These are phyloP conservation scores for Aspergillus sojae DNA, from an alignment of 2,329 filamentous ascomycete species.

Conservation along the genomic window DNA sequence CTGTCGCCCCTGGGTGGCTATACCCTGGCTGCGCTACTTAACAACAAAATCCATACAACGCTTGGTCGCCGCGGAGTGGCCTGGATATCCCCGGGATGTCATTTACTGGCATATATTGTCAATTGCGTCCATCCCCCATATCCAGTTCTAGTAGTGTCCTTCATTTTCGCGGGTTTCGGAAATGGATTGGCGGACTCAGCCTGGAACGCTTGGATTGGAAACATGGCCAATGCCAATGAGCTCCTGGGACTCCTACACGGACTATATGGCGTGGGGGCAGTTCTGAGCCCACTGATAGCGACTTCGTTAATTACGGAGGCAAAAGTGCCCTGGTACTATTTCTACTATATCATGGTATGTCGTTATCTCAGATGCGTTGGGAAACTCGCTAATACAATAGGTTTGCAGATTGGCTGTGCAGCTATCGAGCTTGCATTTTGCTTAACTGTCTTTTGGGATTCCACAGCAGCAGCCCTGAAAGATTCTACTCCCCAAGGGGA, in stretches of 20 bases:
- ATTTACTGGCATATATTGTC: slow-evolving; percentile 42
- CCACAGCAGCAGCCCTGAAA: slow-evolving; percentile 1
- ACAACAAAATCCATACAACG: slow-evolving; percentile 45
- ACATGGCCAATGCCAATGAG: slow-evolving; percentile 74
- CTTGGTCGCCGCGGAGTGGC: slow-evolving; percentile 72
- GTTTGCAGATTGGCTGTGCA: slow-evolving; percentile 24
- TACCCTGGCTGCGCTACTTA: slow-evolving; percentile 49
- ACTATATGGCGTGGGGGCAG: slow-evolving; percentile 72
- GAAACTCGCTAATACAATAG: background rate
- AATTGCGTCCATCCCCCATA: slow-evolving; percentile 45
- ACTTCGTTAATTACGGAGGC: slow-evolving; percentile 71
- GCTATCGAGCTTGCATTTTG: slow-evolving; percentile 28
- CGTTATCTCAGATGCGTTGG: background rate
- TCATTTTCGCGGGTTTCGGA: slow-evolving; percentile 45
- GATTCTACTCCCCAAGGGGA: background rate
- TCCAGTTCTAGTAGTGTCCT: slow-evolving; percentile 43
- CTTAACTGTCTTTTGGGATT: slow-evolving; percentile 18
- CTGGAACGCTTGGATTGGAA: slow-evolving; percentile 67
- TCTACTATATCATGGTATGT: slow-evolving; percentile 74
- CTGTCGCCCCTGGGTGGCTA: slow-evolving; percentile 53
- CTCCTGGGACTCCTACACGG: slow-evolving; percentile 73
- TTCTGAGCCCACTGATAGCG: slow-evolving; percentile 69
- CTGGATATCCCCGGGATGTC: slow-evolving; percentile 59
- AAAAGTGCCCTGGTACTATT: slow-evolving; percentile 67
- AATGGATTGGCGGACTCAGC: slow-evolving; percentile 54